Conservation (phyloP, 495 filamentous ascomycete genomes). For the Haplographium delicatum region DNA sequence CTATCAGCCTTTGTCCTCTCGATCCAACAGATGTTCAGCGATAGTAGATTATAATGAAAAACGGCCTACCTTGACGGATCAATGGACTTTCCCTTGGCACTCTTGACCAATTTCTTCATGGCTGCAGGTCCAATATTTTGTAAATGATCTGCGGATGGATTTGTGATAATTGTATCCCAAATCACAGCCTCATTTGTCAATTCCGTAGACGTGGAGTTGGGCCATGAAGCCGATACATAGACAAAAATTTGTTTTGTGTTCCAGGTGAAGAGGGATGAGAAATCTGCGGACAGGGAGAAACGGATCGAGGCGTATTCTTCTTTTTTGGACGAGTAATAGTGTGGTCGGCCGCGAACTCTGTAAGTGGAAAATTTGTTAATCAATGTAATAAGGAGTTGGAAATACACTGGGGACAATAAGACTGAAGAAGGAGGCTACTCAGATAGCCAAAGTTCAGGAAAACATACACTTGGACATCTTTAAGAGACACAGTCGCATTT, state of each 20-base stretch:
- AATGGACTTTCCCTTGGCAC: conserved; percentile 44
- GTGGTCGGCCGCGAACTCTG: conserved; percentile 80
- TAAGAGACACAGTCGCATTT: conserved; percentile 57
- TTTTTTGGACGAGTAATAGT: conserved; percentile 88
- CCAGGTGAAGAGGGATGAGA: conserved; percentile 93
- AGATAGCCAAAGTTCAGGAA: too few species aligned
- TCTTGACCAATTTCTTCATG: conserved; percentile 47
- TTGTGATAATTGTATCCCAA: conserved; percentile 90
- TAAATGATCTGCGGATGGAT: conserved; percentile 53
- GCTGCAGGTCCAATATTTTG: conserved; percentile 44
- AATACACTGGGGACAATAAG: neutral
- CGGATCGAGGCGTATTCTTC: conserved; percentile 93
- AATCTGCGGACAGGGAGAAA: conserved; percentile 84
- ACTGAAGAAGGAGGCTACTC: neutral
- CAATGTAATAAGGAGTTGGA: neutral
- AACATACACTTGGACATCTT: conserved; percentile 75
- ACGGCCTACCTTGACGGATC: conserved; percentile 41
- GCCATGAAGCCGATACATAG: conserved; percentile 87
- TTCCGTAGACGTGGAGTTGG: conserved; percentile 39
- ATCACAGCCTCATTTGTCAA: conserved; percentile 72
- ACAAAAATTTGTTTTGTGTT: conserved; percentile 99
- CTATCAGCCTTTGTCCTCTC: neutral
- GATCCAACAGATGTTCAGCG: too few species aligned
- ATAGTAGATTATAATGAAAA: neutral
- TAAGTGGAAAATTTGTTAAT: neutral